Conservation (phyloP, 2,329 filamentous ascomycete genomes). For the Eutypa lata region DNA sequence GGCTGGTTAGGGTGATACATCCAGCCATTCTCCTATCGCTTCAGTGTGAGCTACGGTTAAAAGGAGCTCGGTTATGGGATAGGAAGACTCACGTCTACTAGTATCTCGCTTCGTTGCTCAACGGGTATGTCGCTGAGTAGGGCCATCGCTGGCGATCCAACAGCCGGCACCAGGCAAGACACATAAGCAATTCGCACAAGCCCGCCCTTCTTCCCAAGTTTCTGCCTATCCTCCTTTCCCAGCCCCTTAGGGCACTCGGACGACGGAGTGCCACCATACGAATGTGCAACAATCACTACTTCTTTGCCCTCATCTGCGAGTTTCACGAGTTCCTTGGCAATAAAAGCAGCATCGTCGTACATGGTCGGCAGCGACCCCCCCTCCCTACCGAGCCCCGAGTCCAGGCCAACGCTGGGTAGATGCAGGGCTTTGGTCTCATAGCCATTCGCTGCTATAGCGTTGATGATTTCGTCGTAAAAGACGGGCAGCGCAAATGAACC, state of each 20-base stretch:
- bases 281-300: constrained; percentile 21
- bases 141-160: constrained; percentile 17
- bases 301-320: constrained; percentile 31
- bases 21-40: constrained; percentile 21
- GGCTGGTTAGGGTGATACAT: constrained; percentile 17
- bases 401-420: constrained; percentile 11
- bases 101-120: constrained; percentile 4
- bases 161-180: constrained; percentile 20
- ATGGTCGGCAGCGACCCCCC: constrained; percentile 18
- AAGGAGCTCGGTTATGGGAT: background rate
- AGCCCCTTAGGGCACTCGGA: constrained; percentile 32
- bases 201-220: constrained; percentile 34
- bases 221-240: constrained; percentile 28
- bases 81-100: constrained; percentile 5
- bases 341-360: constrained; percentile 32
- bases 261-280: constrained; percentile 22
- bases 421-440: constrained; percentile 20
- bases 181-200: constrained; percentile 31
- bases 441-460: constrained; percentile 11
- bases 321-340: constrained; percentile 27
- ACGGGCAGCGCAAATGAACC: constrained; percentile 17
- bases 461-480: constrained; percentile 15
- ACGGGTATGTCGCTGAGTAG: constrained; percentile 1
- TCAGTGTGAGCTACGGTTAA: background rate
- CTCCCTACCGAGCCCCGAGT: background rate